Conservation (phyloP, 164 flowering plant species). For the Vitis rupestris region DNA sequence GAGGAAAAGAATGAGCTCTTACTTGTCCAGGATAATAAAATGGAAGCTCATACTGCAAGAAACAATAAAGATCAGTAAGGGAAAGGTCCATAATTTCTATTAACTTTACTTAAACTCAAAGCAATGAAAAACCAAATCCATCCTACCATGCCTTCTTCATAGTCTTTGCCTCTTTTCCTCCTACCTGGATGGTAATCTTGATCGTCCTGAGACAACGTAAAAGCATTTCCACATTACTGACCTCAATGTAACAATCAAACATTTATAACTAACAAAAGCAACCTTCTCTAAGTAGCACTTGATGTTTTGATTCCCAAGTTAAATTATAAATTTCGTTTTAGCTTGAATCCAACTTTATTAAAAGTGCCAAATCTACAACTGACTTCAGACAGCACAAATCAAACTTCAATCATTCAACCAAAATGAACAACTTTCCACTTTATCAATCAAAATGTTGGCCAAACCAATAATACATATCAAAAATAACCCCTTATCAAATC, state of each 20-base stretch:
- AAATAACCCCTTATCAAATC: too few relatives aligned
- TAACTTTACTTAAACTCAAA: background rate
- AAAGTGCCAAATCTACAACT: too few relatives aligned
- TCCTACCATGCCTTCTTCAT: slow-evolving; percentile 83
- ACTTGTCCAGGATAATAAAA: slow-evolving; percentile 97
- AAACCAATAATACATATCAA: too few relatives aligned
- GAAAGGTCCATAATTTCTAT: background rate
- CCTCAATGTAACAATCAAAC: background rate
- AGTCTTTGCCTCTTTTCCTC: slow-evolving; percentile 92
- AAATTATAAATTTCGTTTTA: too few relatives aligned
- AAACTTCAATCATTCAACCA: too few relatives aligned
- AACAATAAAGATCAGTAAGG: background rate
- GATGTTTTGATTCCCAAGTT: too few relatives aligned
- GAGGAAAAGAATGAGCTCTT: slow-evolving; percentile 21
- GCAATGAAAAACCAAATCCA: background rate
- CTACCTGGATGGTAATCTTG: slow-evolving; percentile 93
- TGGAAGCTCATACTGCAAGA: slow-evolving; percentile 95
- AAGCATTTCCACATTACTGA: background rate
- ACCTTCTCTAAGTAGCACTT: too few relatives aligned
- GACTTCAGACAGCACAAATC: too few relatives aligned
- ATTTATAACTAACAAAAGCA: too few relatives aligned
- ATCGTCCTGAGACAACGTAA: slow-evolving; percentile 47
- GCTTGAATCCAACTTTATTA: too few relatives aligned
- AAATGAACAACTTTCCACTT: too few relatives aligned
- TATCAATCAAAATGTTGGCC: too few relatives aligned